These are phyloP conservation scores for Dryas octopetala DNA, from an alignment of 306 rosid genomes.

Conservation along the genomic window DNA sequence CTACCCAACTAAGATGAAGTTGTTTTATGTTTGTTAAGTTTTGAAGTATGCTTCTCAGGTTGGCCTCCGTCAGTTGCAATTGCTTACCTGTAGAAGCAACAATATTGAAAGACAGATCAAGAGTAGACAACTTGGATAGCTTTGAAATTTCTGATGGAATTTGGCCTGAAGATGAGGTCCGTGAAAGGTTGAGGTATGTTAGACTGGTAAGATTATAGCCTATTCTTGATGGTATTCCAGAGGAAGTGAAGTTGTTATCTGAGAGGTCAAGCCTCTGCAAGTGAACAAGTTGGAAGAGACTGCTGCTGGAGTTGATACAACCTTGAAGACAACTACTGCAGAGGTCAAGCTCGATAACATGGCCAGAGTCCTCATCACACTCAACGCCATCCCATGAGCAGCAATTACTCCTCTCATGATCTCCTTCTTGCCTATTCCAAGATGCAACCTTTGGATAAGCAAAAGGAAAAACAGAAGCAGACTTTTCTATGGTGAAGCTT, in stretches of 20 bases:
- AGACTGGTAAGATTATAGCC: slow-evolving; percentile 9
- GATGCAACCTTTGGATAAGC: slow-evolving; percentile 11
- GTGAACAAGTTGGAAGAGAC: slow-evolving; percentile 20
- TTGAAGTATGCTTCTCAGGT: neutral
- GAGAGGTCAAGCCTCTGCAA: slow-evolving; percentile 30
- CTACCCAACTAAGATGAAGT: neutral
- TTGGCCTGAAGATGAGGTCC: neutral
- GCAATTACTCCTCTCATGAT: neutral
- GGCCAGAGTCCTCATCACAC: slow-evolving; percentile 9
- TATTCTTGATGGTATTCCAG: slow-evolving; percentile 23
- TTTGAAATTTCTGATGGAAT: slow-evolving; percentile 26
- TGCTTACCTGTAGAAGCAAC: neutral
- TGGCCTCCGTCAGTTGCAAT: neutral
- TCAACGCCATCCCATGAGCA: slow-evolving; percentile 22
- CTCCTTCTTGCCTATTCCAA: neutral
- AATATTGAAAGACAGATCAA: neutral
- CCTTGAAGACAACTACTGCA: slow-evolving; percentile 16
- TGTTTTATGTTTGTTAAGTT: slow-evolving; percentile 14
- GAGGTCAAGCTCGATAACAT: slow-evolving; percentile 18
- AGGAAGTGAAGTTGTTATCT: slow-evolving; percentile 26
- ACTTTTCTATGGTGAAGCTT: neutral
- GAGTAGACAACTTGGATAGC: slow-evolving; percentile 9
- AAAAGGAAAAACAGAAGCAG: neutral
- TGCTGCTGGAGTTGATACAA: slow-evolving; percentile 16
- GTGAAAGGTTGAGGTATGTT: slow-evolving; percentile 19